Base-by-base conservation (phyloP, 768 basidiomycete species). In the Lentinus brumalis region DNA sequence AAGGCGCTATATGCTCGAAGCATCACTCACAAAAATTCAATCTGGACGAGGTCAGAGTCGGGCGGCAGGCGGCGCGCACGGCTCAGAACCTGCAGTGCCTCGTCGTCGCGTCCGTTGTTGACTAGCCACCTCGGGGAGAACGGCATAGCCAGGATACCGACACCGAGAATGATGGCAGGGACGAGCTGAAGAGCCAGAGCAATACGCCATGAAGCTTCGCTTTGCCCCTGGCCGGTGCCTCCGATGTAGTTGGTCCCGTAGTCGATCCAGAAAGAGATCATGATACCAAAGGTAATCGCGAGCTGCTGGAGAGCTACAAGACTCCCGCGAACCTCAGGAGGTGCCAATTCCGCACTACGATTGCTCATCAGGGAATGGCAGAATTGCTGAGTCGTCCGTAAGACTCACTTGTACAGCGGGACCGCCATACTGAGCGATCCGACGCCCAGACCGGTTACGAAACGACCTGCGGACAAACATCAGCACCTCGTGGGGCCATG, bases 341-440 rank as follows among this genome's bases (percentile, higher is more conserved):
- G 91, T 1, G 87, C 85, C 56, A 91, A 82, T 71, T 83, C 80
- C 42, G 79, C 79, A 64, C 76, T 76, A 52, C 1, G 26, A 1
- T 38, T 4, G 15, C 40, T 7, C 16, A 5, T 18, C 15, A 44
- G 15, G 1, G 15, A 44, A 44, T 6, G 8, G 4, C 1, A 2
- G 42, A 4, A 10, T 44, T 18, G n/a, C 2, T 21, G 44, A 18
- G 44, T 45, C n/a, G 14, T 38, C 14, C 5, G 16, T 40, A 31
- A 11, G 1, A 63, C 69, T 49, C 16, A 71, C 72, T 92, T 92
- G 79, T 89, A 91, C 40, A 92, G 78, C 1, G 91, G 91, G 11
- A 93, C 90, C n/a, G 83, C 82, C 89, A 91, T 91, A 66, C 87
- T 89, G 21, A 92, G 76, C 3, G 89, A 89, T 11, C 91, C 91